Conservation (phyloP, 768 basidiomycete species). For the Solioccasus polychromus region DNA sequence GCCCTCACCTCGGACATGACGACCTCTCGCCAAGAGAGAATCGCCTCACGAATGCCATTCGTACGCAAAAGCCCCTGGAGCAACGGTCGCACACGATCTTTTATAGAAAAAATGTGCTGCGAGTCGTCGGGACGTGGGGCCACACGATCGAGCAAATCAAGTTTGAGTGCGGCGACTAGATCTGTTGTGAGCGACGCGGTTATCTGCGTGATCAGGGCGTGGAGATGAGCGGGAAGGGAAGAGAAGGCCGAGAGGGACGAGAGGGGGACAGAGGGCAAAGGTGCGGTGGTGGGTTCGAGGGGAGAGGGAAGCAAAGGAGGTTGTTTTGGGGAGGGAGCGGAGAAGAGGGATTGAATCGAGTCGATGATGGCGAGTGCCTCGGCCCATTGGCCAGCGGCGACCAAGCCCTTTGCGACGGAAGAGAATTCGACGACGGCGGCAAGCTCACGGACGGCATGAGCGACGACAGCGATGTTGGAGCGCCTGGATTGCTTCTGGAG, state of each 20-base stretch:
- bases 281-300: slow-evolving; percentile 4
- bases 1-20: slow-evolving; percentile 59
- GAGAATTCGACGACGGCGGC: slow-evolving; percentile 76
- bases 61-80: slow-evolving; percentile 77
- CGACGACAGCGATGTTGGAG: slow-evolving; percentile 55
- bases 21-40: slow-evolving; percentile 66
- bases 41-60: slow-evolving; percentile 64
- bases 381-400: slow-evolving; percentile 85
- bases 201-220: slow-evolving; percentile 71
- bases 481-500: slow-evolving; percentile 63
- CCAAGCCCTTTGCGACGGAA: slow-evolving; percentile 65
- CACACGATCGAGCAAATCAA: slow-evolving; percentile 61
- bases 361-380: slow-evolving; percentile 79
- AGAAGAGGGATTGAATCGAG: slow-evolving; percentile 60
- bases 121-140: slow-evolving; percentile 18
- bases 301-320: slow-evolving; percentile 5
- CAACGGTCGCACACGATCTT: slow-evolving; percentile 67
- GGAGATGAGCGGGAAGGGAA: slow-evolving; percentile 72
- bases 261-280: slow-evolving; percentile 47
- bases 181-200: slow-evolving; percentile 74
- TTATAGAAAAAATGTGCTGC: slow-evolving; percentile 40
- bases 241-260: slow-evolving; percentile 70
- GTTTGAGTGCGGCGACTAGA: slow-evolving; percentile 65
- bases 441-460: slow-evolving; percentile 61
- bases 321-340: slow-evolving; percentile 15